Base-by-base conservation (phyloP, 768 basidiomycete genomes). In the Tricholoma bakamatsutake region DNA sequence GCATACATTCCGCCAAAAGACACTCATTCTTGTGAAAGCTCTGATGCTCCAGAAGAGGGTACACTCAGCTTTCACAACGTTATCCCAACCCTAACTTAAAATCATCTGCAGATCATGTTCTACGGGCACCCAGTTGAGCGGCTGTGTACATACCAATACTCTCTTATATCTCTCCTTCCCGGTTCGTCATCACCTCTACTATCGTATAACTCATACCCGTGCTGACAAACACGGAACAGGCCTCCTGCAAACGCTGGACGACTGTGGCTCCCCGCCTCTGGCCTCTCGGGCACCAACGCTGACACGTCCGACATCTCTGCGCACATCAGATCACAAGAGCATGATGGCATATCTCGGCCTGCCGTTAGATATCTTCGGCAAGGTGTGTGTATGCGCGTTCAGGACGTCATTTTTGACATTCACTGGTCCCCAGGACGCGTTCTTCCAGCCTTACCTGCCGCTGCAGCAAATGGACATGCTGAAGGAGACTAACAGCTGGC, bases 361-460 rank as follows among this genome's bases (percentile, higher is more conserved):
- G n/a, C 97, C 94, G 7, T 74, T 98, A 15, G 90, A 96, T 66
- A 69, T 95, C n/a, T 97, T 96, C 53, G 94, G 94, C 54, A 88
- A 88, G 78, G 93, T 92, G 57, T 17, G 56, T 48, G 21, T 15
- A 50, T 40, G 5, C 10, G 30, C 34, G 47, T 37, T 39, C 3
- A 33, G 7, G 34, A 24, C 7, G 8, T 12, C 28, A 34, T 35
- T 13, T 17, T 7, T 52, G 3, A 53, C 17, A 21, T 48, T 37
- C 24, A 35, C n/a, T 8, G 2, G 21, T 17, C 18, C 12, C n/a
- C 61, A 93, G 87, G 90, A 93, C 61, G 81, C 93, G 4, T 95
- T 98, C 74, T 99, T 99, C 73, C 97, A 99, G 68, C 97, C 97
- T 1, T 99, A 98, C 67, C 75, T 98, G 11, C 96, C 97, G 0